These are phyloP conservation scores for Phytophthora europaea DNA, from an alignment of 352 stramenopile genomes.

Conservation along the genomic window DNA sequence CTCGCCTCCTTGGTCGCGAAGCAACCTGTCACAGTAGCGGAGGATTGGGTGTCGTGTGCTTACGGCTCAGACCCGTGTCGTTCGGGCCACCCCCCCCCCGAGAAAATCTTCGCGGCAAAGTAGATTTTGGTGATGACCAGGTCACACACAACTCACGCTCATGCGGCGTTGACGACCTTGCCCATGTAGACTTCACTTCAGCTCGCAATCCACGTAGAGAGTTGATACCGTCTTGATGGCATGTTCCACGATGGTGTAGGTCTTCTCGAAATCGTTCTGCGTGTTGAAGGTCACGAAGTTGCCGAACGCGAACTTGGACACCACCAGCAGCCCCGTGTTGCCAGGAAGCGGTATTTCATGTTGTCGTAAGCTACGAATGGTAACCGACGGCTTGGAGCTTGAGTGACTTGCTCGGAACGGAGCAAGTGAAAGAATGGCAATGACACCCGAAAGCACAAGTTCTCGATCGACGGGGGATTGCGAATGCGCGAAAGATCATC, in stretches of 20 bases:
- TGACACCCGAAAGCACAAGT: not conserved
- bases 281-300: conserved; percentile 56
- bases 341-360: conserved; percentile 68
- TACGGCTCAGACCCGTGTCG: conserved; percentile 38
- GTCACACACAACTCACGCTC: conserved; percentile 47
- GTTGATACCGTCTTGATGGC: conserved; percentile 66
- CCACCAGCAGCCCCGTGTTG: conserved; percentile 54
- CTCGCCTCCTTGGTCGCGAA: not conserved
- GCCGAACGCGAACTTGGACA: conserved; percentile 59
- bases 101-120: conserved; percentile 10
- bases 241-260: conserved; percentile 55
- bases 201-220: conserved; percentile 53
- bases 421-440: conserved; percentile 24
- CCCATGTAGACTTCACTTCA: conserved; percentile 54
- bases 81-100: conserved; percentile 33
- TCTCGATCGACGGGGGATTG: not conserved
- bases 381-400: not conserved
- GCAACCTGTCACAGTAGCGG: too few species aligned
- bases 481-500: not conserved
- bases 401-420: conserved; percentile 9
- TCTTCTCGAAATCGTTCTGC: conserved; percentile 53
- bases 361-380: not conserved
- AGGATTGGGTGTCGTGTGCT: conserved; percentile 17
- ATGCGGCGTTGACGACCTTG: conserved; percentile 48
- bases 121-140: conserved; percentile 56